Evolutionary conservation across 768 basidiomycete species (phyloP), one percentile per base, ranked within the genome.

Genomic region (Suillus placidus): DNA sequence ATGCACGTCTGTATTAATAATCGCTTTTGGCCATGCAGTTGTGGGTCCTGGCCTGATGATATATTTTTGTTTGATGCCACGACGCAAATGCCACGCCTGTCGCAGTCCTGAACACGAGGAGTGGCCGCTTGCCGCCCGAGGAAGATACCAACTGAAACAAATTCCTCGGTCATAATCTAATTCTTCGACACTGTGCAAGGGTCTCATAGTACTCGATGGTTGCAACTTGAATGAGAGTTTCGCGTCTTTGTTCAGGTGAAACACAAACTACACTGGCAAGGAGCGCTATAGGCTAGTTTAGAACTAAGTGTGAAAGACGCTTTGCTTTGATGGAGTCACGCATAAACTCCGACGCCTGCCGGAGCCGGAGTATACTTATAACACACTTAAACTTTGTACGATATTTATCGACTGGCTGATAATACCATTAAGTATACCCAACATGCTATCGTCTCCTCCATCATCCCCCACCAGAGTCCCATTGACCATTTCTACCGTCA

Each of bases 401-500:
- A 57, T 58, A 26, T 18, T 32, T 34, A 55, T 34, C 18, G 18
- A 55, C 18, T 20, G 6, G 26, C 26, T 40, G 37, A 58, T 58
- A 30, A 30, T 38, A 23, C 34, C 34, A 51, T 16, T 16, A n/a
- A n/a, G n/a, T n/a, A 26, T 64, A 32, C 56, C 37, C n/a, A 23
- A 42, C 35, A 77, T 73, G 71, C 61, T 13, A 16, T 66, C 72
- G 8, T 69, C 73, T 12, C 71, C 71, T 0, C 68, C 70, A 6
- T 70, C 70, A 6, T 70, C 73, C 9, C 73, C 72, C 35, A 69
- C 70, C 1, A 68, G 68, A 65, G 65, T 71, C 62, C 61, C 71
- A 0, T 38, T 78, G 58, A 67, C 76, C 3, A 63, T 76, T 2
- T 70, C 73, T 3, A 72, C 76, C 66, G 84, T 90, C 45, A 82